Evolutionary conservation across 257 asterid species (phyloP).

Genomic region (Nicotiana otophora): DNA sequence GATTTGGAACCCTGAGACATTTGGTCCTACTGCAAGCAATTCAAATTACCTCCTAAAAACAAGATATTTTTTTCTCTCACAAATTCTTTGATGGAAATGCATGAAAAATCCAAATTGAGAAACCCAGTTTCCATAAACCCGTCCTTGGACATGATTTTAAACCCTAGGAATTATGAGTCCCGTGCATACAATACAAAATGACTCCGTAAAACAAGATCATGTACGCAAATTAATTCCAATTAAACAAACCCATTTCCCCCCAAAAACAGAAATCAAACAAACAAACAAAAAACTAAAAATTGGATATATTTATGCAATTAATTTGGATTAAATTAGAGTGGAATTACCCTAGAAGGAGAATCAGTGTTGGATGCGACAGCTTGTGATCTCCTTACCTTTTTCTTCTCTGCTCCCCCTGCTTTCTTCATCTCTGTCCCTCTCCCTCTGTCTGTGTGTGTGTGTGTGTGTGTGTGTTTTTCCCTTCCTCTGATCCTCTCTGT

Average conservation of each 20-base stretch:
- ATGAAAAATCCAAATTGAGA: neutral
- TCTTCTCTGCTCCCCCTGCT: slow-evolving; percentile 68
- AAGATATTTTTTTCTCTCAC: neutral
- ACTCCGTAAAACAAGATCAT: neutral
- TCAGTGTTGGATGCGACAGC: slow-evolving; percentile 40
- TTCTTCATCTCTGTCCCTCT: slow-evolving; percentile 49
- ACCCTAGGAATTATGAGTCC: neutral
- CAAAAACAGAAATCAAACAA: slow-evolving; percentile 7
- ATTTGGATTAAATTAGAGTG: neutral
- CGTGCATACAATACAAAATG: neutral
- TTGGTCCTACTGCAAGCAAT: neutral
- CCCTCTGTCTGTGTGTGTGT: neutral
- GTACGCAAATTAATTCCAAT: neutral
- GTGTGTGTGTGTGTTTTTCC: neutral
- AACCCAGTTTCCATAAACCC: neutral
- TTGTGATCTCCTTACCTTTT: slow-evolving; percentile 59
- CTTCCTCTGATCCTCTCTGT: neutral
- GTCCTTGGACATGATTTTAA: no score
- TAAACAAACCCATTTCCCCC: neutral
- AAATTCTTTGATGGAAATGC: neutral
- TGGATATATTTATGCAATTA: neutral
- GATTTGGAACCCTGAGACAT: neutral
- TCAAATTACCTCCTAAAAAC: neutral
- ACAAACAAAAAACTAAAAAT: neutral
- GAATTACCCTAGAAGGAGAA: slow-evolving; percentile 60